Base-by-base conservation (phyloP, 1,139 yeast species). In the Geotrichum macrosporum region DNA sequence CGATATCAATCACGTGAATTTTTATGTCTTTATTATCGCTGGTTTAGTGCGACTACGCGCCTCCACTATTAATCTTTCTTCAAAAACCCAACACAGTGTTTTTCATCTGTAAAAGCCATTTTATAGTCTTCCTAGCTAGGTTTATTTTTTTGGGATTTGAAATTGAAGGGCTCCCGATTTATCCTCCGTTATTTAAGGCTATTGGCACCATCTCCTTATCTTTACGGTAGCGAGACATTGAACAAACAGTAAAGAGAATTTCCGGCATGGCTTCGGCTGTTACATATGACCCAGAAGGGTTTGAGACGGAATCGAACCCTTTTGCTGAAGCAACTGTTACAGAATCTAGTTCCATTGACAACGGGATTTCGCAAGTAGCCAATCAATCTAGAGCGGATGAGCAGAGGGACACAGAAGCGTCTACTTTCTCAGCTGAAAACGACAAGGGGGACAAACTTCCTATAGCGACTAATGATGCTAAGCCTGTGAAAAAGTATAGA, bases 211-310 rank as follows among this genome's bases (percentile, higher is more conserved):
- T n/a, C n/a, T n/a, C n/a, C n/a, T n/a, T n/a, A n/a, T n/a, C n/a
- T n/a, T n/a, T n/a, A n/a, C n/a, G n/a, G n/a, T 27, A 27, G 31
- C 31, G 13, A 15, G 31, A 5, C 12, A 27, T 15, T 15, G 13
- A 27, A 27, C 13, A 12, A 27, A n/a, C 31, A n/a, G n/a, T 15
- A 31, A 18, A 31, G 19, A 31, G 15, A 31, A 10, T 4, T 9
- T 16, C 18, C 8, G 16, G 10, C 6, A 59, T 60, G 64, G 50
- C 61, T 13, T 57, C 62, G 13, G 48, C 63, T 30, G 50, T 56
- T 40, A 62, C 61, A 2, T 58, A 60, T 44, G 59, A 57, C 36
- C 59, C 62, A 18, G 61, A 57, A 26, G 58, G 53, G 19, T 55
- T 52, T 22, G 57, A 51, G n/a, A 43, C 52, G 24, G 60, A 57